These are phyloP conservation scores for Stagonosporopsis vannaccii DNA, from an alignment of 2,329 filamentous ascomycete genomes.

Conservation along the genomic window DNA sequence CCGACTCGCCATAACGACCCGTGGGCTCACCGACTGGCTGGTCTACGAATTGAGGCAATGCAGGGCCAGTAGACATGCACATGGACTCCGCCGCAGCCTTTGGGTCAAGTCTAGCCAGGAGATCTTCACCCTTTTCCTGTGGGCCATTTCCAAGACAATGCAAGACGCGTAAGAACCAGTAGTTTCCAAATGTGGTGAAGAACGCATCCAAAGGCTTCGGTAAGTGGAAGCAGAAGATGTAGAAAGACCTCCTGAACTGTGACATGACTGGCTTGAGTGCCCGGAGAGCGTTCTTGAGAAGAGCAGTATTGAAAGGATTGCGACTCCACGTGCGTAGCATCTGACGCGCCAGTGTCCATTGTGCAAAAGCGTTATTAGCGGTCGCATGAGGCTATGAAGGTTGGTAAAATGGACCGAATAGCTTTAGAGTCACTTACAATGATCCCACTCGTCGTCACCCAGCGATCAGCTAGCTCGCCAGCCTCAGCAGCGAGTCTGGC, in stretches of 20 bases:
- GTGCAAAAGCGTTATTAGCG: slow-evolving; percentile 52
- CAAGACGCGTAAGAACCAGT: slow-evolving; percentile 54
- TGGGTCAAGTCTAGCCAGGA: slow-evolving; percentile 15
- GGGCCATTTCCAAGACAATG: slow-evolving; percentile 52
- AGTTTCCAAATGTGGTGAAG: slow-evolving; percentile 59
- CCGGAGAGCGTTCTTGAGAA: slow-evolving; percentile 54
- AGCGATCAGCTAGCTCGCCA: slow-evolving; percentile 62
- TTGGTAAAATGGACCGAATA: neutral
- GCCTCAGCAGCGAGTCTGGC: slow-evolving; percentile 67
- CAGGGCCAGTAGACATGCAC: slow-evolving; percentile 61
- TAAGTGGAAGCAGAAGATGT: slow-evolving; percentile 63
- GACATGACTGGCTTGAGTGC: slow-evolving; percentile 57
- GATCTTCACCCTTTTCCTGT: slow-evolving; percentile 17
- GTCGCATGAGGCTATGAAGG: slow-evolving; percentile 50
- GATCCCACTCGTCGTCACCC: slow-evolving; percentile 62
- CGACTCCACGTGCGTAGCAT: slow-evolving; percentile 59
- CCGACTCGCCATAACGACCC: slow-evolving; percentile 47
- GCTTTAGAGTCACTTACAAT: slow-evolving; percentile 52
- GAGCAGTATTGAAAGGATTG: slow-evolving; percentile 54
- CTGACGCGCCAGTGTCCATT: slow-evolving; percentile 54
- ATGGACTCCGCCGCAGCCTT: slow-evolving; percentile 55
- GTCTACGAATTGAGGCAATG: slow-evolving; percentile 52
- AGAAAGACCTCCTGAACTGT: slow-evolving; percentile 60
- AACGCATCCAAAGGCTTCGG: slow-evolving; percentile 55
- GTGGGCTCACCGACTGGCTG: slow-evolving; percentile 2